phyloP scores from a whole-genome alignment of 2,329 filamentous ascomycete genomes.

The Penicillium brevicompactum region DNA sequence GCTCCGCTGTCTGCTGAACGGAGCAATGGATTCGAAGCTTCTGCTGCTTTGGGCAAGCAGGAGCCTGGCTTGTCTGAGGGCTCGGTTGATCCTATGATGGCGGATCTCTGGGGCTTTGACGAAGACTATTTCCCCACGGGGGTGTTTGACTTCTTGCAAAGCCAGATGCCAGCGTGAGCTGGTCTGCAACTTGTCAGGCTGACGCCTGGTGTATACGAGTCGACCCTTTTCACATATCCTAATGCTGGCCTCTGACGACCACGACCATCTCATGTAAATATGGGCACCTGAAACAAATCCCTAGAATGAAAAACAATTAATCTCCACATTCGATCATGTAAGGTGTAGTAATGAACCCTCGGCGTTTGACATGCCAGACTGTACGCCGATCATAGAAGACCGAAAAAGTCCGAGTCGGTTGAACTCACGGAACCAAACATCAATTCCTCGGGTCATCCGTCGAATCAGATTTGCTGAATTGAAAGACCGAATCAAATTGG shows the following conservation, averaged over 20 bases:
- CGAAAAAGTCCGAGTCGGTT: conserved; percentile 23
- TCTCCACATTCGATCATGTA: background rate
- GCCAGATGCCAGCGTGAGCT: conserved; percentile 43
- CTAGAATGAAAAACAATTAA: conserved; percentile 1
- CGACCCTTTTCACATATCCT: conserved; percentile 19
- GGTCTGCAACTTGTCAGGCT: background rate
- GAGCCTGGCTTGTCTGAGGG: conserved; percentile 39
- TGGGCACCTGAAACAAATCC: background rate
- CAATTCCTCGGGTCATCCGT: conserved; percentile 9
- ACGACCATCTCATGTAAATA: conserved; percentile 6
- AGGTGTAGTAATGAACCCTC: background rate
- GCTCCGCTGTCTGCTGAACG: conserved; percentile 43
- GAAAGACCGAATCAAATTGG: background rate
- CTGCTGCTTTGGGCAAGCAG: conserved; percentile 19
- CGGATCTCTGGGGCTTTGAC: conserved; percentile 44
- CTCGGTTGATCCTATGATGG: conserved; percentile 44
- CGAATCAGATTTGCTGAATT: conserved; percentile 11
- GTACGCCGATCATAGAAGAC: background rate
- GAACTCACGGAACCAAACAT: background rate
- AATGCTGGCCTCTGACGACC: conserved; percentile 9
- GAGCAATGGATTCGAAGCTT: conserved; percentile 32
- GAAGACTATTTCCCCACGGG: conserved; percentile 47
- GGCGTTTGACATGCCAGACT: conserved; percentile 5
- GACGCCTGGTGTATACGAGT: background rate
- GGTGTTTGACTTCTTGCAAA: conserved; percentile 45